These are phyloP conservation scores for Castanea sativa DNA, from an alignment of 306 rosid genomes.

Conservation along the genomic window DNA sequence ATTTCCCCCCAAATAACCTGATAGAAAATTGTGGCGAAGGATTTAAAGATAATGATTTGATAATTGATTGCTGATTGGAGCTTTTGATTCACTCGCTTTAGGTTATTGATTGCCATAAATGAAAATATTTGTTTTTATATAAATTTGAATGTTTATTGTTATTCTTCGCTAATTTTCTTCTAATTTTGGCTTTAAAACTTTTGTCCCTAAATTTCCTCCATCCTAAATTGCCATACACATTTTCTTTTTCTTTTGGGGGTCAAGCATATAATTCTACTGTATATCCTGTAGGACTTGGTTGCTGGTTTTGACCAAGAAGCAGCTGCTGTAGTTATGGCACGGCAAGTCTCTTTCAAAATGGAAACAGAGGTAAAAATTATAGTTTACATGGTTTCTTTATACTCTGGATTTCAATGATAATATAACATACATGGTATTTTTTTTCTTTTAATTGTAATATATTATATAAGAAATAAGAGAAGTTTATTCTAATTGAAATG, in stretches of 20 bases:
- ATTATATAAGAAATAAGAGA: not conserved
- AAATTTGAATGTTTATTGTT: not conserved
- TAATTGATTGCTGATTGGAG: not conserved
- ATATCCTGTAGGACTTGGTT: constrained; percentile 67
- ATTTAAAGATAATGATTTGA: not conserved
- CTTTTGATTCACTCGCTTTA: not conserved
- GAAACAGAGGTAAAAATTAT: constrained; percentile 75
- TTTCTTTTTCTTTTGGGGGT: not conserved
- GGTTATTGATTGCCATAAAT: not conserved
- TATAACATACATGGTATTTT: not conserved
- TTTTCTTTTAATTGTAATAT: not conserved
- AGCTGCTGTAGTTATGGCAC: constrained; percentile 96
- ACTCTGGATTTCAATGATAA: not conserved
- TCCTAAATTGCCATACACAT: not conserved
- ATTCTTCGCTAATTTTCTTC: not conserved
- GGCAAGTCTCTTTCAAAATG: constrained; percentile 96
- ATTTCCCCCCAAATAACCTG: not conserved
- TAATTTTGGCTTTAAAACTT: not conserved
- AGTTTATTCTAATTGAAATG: no score
- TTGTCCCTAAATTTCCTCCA: not conserved
- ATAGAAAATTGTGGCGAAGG: not conserved
- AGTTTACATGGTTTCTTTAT: constrained; percentile 2
- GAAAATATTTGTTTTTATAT: not conserved
- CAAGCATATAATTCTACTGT: constrained; percentile 3
- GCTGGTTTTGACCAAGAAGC: constrained; percentile 99